Base-by-base conservation (phyloP, 2,329 filamentous ascomycete genomes). In the Colletotrichum godetiae region DNA sequence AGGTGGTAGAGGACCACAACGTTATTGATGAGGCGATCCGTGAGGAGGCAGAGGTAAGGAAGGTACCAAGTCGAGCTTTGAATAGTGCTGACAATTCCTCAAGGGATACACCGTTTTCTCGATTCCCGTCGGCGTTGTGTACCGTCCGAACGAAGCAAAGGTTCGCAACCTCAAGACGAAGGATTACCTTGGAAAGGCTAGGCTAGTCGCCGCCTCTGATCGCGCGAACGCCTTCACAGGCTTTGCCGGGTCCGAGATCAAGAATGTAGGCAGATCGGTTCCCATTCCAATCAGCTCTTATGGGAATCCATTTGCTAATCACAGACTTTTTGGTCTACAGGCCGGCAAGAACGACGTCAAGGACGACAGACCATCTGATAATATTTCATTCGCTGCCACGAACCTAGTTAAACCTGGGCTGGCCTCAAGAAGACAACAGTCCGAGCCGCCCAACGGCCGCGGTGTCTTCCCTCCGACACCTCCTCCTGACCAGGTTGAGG, bases 71-170 rank as follows among this genome's bases (percentile, higher is more conserved):
- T 15, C 24, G 1, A 42, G 19, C 27, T 4, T 15, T 7, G n/a
- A 8, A 3, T 22, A 56, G 12, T 27, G 3, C 74, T 75, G 31
- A 75, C 61, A 12, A 42, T 33, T 6, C 7, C 19, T 46, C 3
- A 74, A 97, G 94, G 97, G 96, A 59, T 99, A 99, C 81, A 98
- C 97, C 0, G 97, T 99, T 55, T 99, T 99, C 85, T 98, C 95
- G 0, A 98, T 98, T 66, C 97, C 97, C 0, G 95, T 98, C 13
- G 97, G 97, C 29, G 94, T 98, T 37, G 90, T 99, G 19, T 99
- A 98, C 84, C 89, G 97, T 72, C 97, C 97, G 27, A 98, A 98
- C 81, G 95, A 97, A 79, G 95, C 97, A 75, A 99, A 99, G 84
- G 97, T 99, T 77, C 97, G 97, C 84, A 99, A 99, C 80, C 87